Base-by-base conservation (phyloP, 768 basidiomycete species). In the Rhodotorula graminis region DNA sequence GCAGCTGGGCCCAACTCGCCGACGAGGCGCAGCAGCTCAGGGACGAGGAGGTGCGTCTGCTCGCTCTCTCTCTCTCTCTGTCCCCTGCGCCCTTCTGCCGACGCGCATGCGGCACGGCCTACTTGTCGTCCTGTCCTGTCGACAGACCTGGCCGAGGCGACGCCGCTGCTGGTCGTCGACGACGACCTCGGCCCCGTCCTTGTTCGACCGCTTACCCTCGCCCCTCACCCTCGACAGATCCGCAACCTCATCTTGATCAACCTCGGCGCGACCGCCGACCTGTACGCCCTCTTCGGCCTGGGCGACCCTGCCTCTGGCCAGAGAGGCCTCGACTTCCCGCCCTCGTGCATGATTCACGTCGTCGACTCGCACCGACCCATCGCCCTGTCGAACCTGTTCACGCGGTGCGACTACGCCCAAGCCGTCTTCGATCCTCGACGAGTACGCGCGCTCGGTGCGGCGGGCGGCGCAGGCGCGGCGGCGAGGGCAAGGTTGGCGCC, bases 331-430 rank as follows among this genome's bases (percentile, higher is more conserved):
- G 87, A 87, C 52, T 89, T 91, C 77, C 80, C 83, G 61, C 76
- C 83, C 9, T 83, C 84, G 33, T 84, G 92, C 65, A 87, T 85
- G 5, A 85, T 97, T 55, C 96, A 99, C 83, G 88, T 98, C 77
- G 91, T 99, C 82, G 96, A 99, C 82, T 92, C 95, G 7, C 87
- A 88, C 29, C 86, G 96, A 64, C 96, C 96, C 27, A 87, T 90
- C 79, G 93, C 93, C 81, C 83, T 98, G 78, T 84, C 88, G 56
- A 96, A 89, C 82, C 82, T 97, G 31, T 98, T 95, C 80, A 87
- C 56, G 12, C 52, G 62, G 52, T 10, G 81, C 15, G 64, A 80
- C 27, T 79, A 80, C 53, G 65, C 80, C 6, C n/a, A 49, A 77
- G 80, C 56, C 65, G 67, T 75, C 64, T 73, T 66, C 58, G 68